phyloP scores from a whole-genome alignment of 2,329 filamentous ascomycete species.

The Trichoderma afroharzianum region DNA sequence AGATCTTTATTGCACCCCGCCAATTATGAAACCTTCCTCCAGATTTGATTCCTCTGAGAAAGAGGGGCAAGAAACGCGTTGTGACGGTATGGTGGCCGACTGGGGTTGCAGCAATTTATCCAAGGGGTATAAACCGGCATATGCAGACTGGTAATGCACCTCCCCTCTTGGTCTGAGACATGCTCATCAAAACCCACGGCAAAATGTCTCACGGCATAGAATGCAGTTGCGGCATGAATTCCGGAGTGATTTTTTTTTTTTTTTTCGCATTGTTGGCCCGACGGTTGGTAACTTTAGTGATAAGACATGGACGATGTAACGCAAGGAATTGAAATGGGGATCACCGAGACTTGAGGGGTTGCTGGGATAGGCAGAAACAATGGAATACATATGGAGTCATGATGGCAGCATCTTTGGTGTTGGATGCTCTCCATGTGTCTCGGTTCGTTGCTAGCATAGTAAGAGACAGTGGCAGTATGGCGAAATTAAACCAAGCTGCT shows the following conservation, averaged over 20 bases:
- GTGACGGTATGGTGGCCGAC: background rate
- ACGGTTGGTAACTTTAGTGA: background rate
- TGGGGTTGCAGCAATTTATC: conserved; percentile 16
- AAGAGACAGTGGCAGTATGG: background rate
- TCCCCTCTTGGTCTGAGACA: conserved; percentile 7
- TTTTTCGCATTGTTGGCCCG: background rate
- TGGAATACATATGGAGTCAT: conserved; percentile 1
- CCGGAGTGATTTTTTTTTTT: background rate
- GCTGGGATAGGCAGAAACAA: background rate
- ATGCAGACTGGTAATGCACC: conserved; percentile 6
- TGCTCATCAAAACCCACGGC: conserved; percentile 10
- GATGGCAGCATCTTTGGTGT: background rate
- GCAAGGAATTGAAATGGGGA: background rate
- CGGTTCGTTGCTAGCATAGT: background rate
- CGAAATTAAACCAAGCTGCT: background rate
- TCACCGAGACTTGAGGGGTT: background rate
- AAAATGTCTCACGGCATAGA: conserved; percentile 6
- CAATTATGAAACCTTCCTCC: background rate
- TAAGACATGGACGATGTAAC: conserved; percentile 14
- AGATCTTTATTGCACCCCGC: conserved; percentile 3
- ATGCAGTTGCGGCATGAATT: background rate
- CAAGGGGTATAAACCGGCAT: conserved; percentile 13
- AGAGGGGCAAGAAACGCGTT: background rate
- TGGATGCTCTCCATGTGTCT: background rate
- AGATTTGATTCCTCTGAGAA: background rate